These are phyloP conservation scores for Termitomyces sp. DNA, from an alignment of 768 basidiomycete species.

Conservation along the genomic window DNA sequence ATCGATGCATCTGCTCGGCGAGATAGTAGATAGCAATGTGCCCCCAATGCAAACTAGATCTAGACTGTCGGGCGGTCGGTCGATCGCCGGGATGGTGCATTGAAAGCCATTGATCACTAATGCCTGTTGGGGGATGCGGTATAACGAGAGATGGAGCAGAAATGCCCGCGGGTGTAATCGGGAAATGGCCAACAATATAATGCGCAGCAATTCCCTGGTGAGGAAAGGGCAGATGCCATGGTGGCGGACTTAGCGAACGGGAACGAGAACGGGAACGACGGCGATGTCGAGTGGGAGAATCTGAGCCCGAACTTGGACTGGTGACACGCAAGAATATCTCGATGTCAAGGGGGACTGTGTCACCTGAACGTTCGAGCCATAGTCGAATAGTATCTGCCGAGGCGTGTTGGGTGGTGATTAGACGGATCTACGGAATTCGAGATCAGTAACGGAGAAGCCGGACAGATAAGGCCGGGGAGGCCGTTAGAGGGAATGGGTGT, in stretches of 20 bases:
- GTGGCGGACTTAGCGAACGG: slow-evolving; percentile 25
- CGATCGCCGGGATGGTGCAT: slow-evolving; percentile 23
- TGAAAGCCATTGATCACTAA: slow-evolving; percentile 37
- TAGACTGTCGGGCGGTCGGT: slow-evolving; percentile 26
- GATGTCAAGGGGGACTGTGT: slow-evolving; percentile 69
- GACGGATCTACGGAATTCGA: slow-evolving; percentile 53
- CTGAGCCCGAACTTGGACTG: slow-evolving; percentile 22
- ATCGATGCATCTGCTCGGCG: slow-evolving; percentile 77
- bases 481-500: neutral
- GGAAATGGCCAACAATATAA: slow-evolving; percentile 35
- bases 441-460: slow-evolving; percentile 10
- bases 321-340: slow-evolving; percentile 70
- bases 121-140: slow-evolving; percentile 38
- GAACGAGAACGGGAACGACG: slow-evolving; percentile 26
- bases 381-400: slow-evolving; percentile 79
- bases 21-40: slow-evolving; percentile 79
- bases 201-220: slow-evolving; percentile 27
- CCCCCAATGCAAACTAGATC: slow-evolving; percentile 69
- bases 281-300: slow-evolving; percentile 22
- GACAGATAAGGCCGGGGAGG: neutral
- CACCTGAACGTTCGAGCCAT: slow-evolving; percentile 80
- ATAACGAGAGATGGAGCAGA: slow-evolving; percentile 42
- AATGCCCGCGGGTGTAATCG: slow-evolving; percentile 20
- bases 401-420: slow-evolving; percentile 64
- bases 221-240: slow-evolving; percentile 31